phyloP scores from a whole-genome alignment of 2,329 filamentous ascomycete species.

The Eurotiales sp. region DNA sequence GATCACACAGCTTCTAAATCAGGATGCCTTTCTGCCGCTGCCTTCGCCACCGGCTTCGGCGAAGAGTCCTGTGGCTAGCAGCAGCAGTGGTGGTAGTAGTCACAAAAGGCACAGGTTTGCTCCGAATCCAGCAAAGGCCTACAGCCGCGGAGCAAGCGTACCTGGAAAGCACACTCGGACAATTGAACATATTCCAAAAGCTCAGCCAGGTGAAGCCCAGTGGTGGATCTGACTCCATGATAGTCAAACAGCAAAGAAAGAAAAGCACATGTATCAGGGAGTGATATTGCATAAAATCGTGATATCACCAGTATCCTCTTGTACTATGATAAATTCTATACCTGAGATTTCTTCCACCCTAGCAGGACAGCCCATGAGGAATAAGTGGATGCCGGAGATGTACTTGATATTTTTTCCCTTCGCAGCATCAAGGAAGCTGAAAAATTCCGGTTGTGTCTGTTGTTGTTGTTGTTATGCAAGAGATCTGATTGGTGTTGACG shows the following conservation, averaged over 20 bases:
- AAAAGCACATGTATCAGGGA: neutral
- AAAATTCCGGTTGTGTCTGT: neutral
- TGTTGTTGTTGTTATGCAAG: neutral
- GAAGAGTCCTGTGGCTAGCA: neutral
- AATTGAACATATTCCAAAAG: neutral
- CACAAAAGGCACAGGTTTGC: neutral
- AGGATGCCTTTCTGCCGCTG: conserved; percentile 7
- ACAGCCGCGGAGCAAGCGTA: too few relatives aligned
- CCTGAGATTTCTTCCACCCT: neutral
- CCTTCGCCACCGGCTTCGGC: neutral
- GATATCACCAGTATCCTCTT: too few relatives aligned
- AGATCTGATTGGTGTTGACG: neutral
- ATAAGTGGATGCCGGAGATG: neutral
- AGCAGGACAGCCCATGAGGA: conserved; percentile 4
- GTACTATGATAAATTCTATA: too few relatives aligned
- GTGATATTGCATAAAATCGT: neutral
- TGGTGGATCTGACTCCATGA: conserved; percentile 3
- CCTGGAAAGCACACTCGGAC: neutral
- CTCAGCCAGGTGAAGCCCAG: neutral
- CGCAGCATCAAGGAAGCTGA: conserved; percentile 2
- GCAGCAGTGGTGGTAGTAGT: neutral
- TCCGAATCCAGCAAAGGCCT: neutral
- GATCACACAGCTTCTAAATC: conserved; percentile 19
- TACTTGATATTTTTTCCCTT: conserved; percentile 1
- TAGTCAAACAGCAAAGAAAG: neutral